phyloP scores from a whole-genome alignment of 2,329 filamentous ascomycete species.

The Aspergillus neotritici region DNA sequence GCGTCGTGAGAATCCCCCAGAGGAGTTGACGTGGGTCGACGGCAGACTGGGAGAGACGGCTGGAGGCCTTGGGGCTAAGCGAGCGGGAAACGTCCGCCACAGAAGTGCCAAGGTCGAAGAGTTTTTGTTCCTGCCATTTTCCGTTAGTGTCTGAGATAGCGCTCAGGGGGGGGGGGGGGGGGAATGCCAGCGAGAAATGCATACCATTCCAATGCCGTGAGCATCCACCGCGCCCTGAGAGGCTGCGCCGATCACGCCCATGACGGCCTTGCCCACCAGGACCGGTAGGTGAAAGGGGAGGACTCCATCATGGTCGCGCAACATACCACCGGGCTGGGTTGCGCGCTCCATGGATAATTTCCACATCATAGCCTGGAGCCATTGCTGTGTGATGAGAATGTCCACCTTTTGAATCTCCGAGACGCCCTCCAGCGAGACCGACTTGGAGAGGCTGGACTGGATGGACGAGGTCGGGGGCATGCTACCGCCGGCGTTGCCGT shows the following conservation, averaged over 20 bases:
- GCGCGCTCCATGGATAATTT: conserved; percentile 63
- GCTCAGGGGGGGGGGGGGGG: not conserved
- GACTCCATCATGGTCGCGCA: conserved; percentile 45
- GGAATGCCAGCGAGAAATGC: conserved; percentile 24
- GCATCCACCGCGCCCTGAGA: conserved; percentile 70
- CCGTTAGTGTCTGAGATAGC: not conserved
- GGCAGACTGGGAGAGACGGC: conserved; percentile 25
- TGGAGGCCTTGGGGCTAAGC: conserved; percentile 22
- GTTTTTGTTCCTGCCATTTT: conserved; percentile 31
- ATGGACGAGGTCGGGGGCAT: conserved; percentile 36
- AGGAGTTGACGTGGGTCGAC: conserved; percentile 32
- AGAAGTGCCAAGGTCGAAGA: conserved; percentile 32
- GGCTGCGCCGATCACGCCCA: conserved; percentile 65
- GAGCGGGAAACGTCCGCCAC: conserved; percentile 32
- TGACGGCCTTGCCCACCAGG: conserved; percentile 58
- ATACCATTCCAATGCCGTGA: conserved; percentile 67
- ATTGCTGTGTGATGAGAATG: conserved; percentile 64
- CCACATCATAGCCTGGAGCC: conserved; percentile 67
- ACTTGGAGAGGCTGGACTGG: conserved; percentile 50
- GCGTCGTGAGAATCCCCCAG: conserved; percentile 35
- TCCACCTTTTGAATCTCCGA: conserved; percentile 65
- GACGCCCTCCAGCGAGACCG: conserved; percentile 50
- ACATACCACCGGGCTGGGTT: conserved; percentile 50
- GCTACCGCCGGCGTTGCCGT: conserved; percentile 24
- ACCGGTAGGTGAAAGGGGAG: conserved; percentile 61